Evolutionary conservation across 768 basidiomycete genomes (phyloP).

Genomic region (Podaxis pistillaris): DNA sequence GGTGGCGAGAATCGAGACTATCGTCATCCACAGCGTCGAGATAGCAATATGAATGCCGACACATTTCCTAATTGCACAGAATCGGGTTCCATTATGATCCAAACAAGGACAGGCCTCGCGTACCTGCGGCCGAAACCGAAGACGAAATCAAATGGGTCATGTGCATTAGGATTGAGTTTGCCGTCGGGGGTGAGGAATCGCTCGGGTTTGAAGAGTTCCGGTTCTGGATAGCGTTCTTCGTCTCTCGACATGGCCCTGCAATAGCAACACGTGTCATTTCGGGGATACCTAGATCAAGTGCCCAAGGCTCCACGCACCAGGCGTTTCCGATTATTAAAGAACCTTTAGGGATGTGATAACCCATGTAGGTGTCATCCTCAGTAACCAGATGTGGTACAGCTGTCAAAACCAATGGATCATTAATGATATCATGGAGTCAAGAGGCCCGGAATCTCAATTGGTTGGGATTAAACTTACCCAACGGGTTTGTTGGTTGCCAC

Average conservation of each 20-base stretch:
- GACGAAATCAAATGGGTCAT: conserved; percentile 18
- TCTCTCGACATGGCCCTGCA: conserved; percentile 40
- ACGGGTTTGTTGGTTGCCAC: conserved; percentile 30
- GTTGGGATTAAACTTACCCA: conserved; percentile 20
- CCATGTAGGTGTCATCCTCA: conserved; percentile 30
- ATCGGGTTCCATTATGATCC: background rate
- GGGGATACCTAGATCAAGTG: background rate
- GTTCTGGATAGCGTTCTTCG: conserved; percentile 34
- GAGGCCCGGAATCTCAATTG: background rate
- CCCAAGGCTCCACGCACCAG: conserved; percentile 23
- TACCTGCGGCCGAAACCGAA: conserved; percentile 30
- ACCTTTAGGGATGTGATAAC: conserved; percentile 30
- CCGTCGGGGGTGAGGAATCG: conserved; percentile 27
- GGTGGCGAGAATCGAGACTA: conserved; percentile 28
- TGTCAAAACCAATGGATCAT: background rate
- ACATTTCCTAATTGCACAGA: conserved; percentile 22
- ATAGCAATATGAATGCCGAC: conserved; percentile 30
- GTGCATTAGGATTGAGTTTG: conserved; percentile 16
- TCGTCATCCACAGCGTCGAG: conserved; percentile 26
- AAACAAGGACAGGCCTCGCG: background rate
- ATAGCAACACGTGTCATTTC: background rate
- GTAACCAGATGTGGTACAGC: conserved; percentile 29
- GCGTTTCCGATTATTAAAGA: conserved; percentile 32
- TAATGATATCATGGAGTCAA: background rate
- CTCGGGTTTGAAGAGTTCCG: conserved; percentile 35